Evolutionary conservation across 108 stramenopile genomes (phyloP), one percentile per base, ranked within the genome.

Genomic region (Aureococcus anophagefferens): DNA sequence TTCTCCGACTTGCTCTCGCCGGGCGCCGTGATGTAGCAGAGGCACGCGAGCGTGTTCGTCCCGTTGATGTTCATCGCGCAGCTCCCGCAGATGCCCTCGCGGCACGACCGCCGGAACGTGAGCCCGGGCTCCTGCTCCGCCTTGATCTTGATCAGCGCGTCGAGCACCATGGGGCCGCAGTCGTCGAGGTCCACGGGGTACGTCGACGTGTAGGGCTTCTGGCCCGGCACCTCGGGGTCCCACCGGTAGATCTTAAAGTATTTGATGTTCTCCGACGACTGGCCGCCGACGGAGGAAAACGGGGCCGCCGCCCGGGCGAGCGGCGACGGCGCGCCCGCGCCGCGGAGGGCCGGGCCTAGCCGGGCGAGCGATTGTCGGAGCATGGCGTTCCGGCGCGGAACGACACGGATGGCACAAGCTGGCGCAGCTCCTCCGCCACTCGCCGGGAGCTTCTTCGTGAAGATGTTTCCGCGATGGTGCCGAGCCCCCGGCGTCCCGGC

Each of bases 11-110:
- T 81, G 46, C 75, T 46, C 68, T 65, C 35, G 21, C 65, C 46
- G 33, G 65, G 29, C 78, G 18, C 68, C 81, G 82, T 83, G 81
- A 98, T 96, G 83, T 94, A 94, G 69, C 85, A 87, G 45, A 98
- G 85, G 83, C 96, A 95, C 28, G 94, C 96, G 69, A 98, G 77
- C 14, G 92, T 95, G 81, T 98, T 98, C 79, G 76, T 80, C n/a
- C 97, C 97, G 76, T 96, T 86, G 76, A 98, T 96, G 81, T 98
- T 98, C 97, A 98, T 98, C 81, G 97, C 95, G 79, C 97, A 98
- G 3, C 88, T 89, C 75, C 97, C 97, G 74, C 97, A 98, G 75
- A 98, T 98, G 0, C 97, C 97, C 79, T 98, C 97, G 14, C 97
- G 91, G 79, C 97, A 98, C 13, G 91, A 93, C 31, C 97, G 86